phyloP scores from a whole-genome alignment of 176 grass and related monocot species.

The Areca catechu region DNA sequence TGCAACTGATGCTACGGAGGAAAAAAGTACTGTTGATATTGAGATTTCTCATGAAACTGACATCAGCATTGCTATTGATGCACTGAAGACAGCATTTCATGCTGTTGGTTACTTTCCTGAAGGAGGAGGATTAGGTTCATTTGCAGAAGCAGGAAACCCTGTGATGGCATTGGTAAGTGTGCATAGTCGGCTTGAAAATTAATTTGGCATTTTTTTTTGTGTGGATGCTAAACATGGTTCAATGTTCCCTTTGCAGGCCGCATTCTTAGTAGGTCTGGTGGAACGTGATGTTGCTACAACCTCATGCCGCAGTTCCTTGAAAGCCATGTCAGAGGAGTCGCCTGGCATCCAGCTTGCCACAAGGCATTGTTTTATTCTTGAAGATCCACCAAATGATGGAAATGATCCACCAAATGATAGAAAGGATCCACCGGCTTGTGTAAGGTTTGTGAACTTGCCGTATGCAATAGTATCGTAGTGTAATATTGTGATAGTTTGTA shows the following conservation, averaged over 20 bases:
- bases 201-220: neutral
- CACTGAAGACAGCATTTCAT: constrained; percentile 77
- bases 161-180: constrained; percentile 85
- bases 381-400: constrained; percentile 70
- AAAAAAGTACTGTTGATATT: constrained; percentile 27
- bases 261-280: constrained; percentile 71
- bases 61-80: constrained; percentile 55
- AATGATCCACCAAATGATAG: constrained; percentile 43
- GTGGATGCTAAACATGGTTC: neutral
- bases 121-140: constrained; percentile 54
- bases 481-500: neutral
- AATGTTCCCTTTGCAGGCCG: constrained; percentile 45
- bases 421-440: constrained; percentile 27
- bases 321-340: constrained; percentile 78
- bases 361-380: constrained; percentile 84
- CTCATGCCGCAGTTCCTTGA: constrained; percentile 76
- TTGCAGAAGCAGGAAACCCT: constrained; percentile 87
- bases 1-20: constrained; percentile 28
- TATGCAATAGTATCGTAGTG: neutral
- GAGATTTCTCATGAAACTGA: constrained; percentile 43
- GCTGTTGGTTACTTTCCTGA: constrained; percentile 62
- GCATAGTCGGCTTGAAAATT: neutral
- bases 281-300: constrained; percentile 44
- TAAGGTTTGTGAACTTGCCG: constrained; percentile 34
- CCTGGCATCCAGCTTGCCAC: constrained; percentile 84